Percentiles rank a stretch among this genome's conserved stretches.
Evolutionary conservation across 495 filamentous ascomycete species (phyloP).

Genomic region (Usnea hakonensis): DNA sequence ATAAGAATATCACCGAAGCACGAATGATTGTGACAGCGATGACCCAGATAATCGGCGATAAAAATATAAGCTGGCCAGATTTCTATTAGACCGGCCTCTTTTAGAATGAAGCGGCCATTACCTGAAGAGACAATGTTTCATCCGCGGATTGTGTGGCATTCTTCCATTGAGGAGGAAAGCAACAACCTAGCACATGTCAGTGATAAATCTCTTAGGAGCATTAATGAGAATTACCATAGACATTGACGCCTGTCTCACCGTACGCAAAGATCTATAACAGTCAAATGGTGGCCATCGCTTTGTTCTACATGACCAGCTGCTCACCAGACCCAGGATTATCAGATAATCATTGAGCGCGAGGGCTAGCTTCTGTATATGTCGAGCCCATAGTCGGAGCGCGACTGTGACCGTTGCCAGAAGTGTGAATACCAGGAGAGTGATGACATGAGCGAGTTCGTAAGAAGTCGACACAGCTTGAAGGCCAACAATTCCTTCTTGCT

Average conservation of each 20-base stretch:
- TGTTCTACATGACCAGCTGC: neutral
- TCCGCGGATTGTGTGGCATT: too few relatives aligned
- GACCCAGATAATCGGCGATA: slow-evolving; percentile 23
- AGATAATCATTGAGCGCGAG: slow-evolving; percentile 15
- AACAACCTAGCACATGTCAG: slow-evolving; percentile 6
- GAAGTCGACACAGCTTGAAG: too few relatives aligned
- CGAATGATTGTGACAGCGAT: slow-evolving; percentile 29
- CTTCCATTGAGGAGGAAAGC: slow-evolving; percentile 1
- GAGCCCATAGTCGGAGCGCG: slow-evolving; percentile 14
- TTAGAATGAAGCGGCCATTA: neutral
- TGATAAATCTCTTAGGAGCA: too few relatives aligned
- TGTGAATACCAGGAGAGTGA: slow-evolving; percentile 6
- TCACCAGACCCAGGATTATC: slow-evolving; percentile 14
- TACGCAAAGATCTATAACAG: too few relatives aligned
- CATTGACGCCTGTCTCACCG: too few relatives aligned
- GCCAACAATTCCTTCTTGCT: too few relatives aligned
- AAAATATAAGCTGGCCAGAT: neutral
- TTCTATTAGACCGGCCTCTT: too few relatives aligned
- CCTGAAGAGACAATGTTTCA: slow-evolving; percentile 1
- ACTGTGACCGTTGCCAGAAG: slow-evolving; percentile 13
- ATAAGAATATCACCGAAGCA: slow-evolving; percentile 36
- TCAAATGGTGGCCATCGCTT: too few relatives aligned
- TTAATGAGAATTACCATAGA: too few relatives aligned
- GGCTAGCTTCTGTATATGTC: slow-evolving; percentile 10
- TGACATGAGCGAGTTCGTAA: slow-evolving; percentile 4